Conservation (phyloP, 257 asterid species). For the Mitragyna speciosa region DNA sequence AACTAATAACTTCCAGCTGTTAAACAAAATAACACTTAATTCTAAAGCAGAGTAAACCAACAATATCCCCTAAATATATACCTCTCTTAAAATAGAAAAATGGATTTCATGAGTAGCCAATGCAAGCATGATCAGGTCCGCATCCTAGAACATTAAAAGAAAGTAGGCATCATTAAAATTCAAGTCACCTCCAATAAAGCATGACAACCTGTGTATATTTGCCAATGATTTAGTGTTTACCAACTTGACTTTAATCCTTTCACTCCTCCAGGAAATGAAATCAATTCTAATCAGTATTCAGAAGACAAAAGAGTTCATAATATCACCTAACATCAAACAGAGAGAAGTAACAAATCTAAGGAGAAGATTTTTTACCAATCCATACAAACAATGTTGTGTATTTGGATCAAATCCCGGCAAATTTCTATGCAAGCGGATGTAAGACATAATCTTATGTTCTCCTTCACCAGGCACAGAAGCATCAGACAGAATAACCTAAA, state of each 20-base stretch:
- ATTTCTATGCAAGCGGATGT: constrained; percentile 73
- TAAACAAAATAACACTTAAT: background rate
- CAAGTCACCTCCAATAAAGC: background rate
- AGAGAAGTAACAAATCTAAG: background rate
- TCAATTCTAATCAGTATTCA: background rate
- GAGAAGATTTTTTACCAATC: constrained; percentile 46
- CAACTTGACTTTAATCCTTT: background rate
- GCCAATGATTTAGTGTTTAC: background rate
- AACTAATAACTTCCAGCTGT: constrained; percentile 1
- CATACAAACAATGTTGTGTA: constrained; percentile 71
- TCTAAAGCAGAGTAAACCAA: background rate
- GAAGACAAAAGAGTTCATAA: background rate
- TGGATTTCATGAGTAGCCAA: constrained; percentile 67
- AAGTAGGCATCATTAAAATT: background rate
- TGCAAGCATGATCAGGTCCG: constrained; percentile 69
- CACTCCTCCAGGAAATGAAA: background rate
- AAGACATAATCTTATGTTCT: constrained; percentile 72
- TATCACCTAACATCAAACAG: background rate
- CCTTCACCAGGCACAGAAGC: constrained; percentile 87
- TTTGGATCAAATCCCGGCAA: constrained; percentile 74
- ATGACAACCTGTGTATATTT: background rate
- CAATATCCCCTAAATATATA: constrained; percentile 8
- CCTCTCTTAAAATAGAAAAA: constrained; percentile 68
- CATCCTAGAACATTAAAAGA: constrained; percentile 44
- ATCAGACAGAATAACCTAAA: constrained; percentile 73